Evolutionary conservation across 345 rosid genomes (phyloP), one percentile per base, ranked within the genome.

Genomic region (Syzygium oleosum): DNA sequence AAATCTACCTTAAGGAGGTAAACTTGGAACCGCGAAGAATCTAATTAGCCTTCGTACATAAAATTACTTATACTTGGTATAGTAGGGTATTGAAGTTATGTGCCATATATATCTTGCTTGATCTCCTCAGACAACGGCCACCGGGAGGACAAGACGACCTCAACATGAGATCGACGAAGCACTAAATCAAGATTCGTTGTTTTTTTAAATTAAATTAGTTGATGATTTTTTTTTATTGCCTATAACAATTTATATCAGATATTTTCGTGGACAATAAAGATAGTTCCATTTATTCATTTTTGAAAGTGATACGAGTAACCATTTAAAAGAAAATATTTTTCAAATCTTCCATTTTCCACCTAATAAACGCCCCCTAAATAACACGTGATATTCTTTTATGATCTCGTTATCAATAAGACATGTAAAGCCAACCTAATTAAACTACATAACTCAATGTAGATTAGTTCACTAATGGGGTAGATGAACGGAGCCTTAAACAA

Each of bases 301-400:
- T 15, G 5, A 29, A 65, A 15, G 5, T 15, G 2, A 29, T 29
- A 65, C 5, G 31, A 65, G 11, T 2, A 27, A 29, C 15, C 1
- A 29, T 63, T 13, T 14, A 59, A 59, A 59, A 3, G 5, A 23
- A 56, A 1, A 4, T 56, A 25, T 59, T 27, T n/a, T 27, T 2
- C 14, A 58, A 58, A 58, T 29, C 3, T 5, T 61, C 7, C 2
- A 61, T 63, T 29, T 65, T 29, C 0, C 1, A 0, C 1, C 0
- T 31, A 65, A 1, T 6, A 31, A 31, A 65, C 3, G 15, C 0
- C 8, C 0, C 0, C 4, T 31, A 16, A 7, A 65, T 29, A 31
- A 31, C 0, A 16, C 0, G 0, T 31, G 41, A 65, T 7, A 31
- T 31, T 65, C 12, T 1, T 65, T 65, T 15, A 31, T 17, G 43